Base-by-base conservation (phyloP, 2,329 filamentous ascomycete genomes). In the Colletotrichum costaricense region DNA sequence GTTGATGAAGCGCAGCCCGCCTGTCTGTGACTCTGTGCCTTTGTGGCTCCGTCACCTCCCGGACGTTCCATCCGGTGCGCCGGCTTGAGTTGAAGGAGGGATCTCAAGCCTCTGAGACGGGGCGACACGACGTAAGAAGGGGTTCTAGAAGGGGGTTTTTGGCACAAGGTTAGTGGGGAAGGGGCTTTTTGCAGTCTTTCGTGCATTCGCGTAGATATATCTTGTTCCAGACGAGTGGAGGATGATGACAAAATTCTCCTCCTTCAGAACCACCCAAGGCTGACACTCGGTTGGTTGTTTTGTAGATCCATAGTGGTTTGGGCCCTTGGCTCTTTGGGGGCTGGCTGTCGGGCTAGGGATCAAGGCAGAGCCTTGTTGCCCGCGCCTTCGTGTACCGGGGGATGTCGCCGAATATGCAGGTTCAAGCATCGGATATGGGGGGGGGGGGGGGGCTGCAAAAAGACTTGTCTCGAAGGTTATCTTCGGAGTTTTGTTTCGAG, bases 401-500 rank as follows among this genome's bases (percentile, higher is more conserved):
- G 56, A 60, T 38, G 55, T 64, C 46, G 60, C 62, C 33, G 62
- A 64, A 46, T 65, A 46, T 70, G 70, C 60, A 56, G 55, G 66
- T 65, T 55, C 60, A 70, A 62, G 70, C 56, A 70, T 70, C 49
- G 60, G 46, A 28, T 60, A 26, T 26, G 26, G 26, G 26, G 26
- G 26, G 24, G 24, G 24, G 24, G 30, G 55, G 22, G 66, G 58
- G 42, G 26, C 28, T 24, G 30, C n/a, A 65, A 22, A 59, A 38
- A 52, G 42, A 42, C 59, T 62, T 73, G 46, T 65, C 35, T 56
- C 62, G 56, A 66, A 73, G 67, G 62, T 66, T 56, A 73, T 73
- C 62, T 73, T 69, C 67, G 62, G 67, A 71, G 56, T 52, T 69
- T 72, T 72, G 65, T 57, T 72, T 58, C 57, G 35, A 62, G 26